Percentiles rank a stretch among this genome's conserved stretches.
These are phyloP conservation scores for Murraya paniculata DNA, from an alignment of 345 rosid species.

Conservation along the genomic window DNA sequence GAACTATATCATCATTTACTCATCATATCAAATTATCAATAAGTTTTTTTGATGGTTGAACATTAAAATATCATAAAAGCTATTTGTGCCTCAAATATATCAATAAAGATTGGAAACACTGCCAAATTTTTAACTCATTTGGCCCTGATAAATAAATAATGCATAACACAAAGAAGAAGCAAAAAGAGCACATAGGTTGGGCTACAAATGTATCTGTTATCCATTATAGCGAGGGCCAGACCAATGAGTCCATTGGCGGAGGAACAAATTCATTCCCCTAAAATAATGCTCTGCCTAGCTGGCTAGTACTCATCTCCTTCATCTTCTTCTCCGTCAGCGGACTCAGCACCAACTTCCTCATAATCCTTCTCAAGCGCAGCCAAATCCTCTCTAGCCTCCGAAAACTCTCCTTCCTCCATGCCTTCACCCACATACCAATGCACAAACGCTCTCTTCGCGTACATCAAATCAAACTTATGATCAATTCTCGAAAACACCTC, in stretches of 20 bases:
- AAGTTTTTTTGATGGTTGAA: too few species aligned
- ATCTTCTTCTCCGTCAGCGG: slow-evolving; percentile 22
- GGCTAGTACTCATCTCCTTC: slow-evolving; percentile 18
- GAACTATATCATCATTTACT: too few species aligned
- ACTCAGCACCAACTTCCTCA: slow-evolving; percentile 27
- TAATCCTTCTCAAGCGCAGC: slow-evolving; percentile 20
- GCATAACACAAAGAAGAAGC: too few species aligned
- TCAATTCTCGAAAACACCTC: slow-evolving; percentile 24
- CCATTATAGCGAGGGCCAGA: background rate
- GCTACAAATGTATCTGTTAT: too few species aligned
- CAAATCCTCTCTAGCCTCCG: slow-evolving; percentile 23
- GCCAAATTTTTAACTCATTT: too few species aligned
- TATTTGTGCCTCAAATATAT: too few species aligned
- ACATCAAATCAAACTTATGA: slow-evolving; percentile 24
- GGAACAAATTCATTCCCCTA: background rate
- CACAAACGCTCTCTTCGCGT: slow-evolving; percentile 24
- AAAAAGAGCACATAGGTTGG: too few species aligned
- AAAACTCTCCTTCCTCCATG: slow-evolving; percentile 28
- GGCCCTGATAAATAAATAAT: too few species aligned
- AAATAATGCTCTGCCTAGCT: background rate
- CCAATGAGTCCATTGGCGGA: slow-evolving; percentile 31
- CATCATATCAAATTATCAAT: too few species aligned
- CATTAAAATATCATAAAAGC: too few species aligned
- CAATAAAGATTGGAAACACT: too few species aligned
- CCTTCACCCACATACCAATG: slow-evolving; percentile 29